Base-by-base conservation (phyloP, 768 basidiomycete species). In the Lactarius sanguifluus region DNA sequence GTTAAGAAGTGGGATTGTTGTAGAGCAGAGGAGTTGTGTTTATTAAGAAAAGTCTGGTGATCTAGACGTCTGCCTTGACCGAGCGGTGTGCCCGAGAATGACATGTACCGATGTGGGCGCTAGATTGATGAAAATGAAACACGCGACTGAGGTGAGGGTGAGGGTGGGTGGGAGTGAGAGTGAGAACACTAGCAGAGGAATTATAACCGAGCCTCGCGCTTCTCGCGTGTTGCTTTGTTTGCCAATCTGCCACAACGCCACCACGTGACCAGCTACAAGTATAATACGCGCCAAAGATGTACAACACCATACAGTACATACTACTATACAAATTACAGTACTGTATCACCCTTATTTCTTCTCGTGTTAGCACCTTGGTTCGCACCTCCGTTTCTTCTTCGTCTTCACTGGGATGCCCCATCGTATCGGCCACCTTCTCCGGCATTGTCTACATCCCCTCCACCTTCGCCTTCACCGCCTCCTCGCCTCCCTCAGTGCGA, bases 21-120 rank as follows among this genome's bases (percentile, higher is more conserved):
- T 74, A 64, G 77, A 59, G 58, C 15, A 38, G 77, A 80, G 60
- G 66, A 65, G 57, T 73, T 41, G 15, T 71, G 75, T 73, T 89
- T 90, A 67, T 86, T 87, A 76, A 91, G 85, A 74, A 93, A 92
- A 59, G 89, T 82, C 76, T 81, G 80, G 76, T 88, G 90, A 83
- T 91, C 90, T 75, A 92, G 85, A 80, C 91, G 87, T 83, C 90
- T 89, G 81, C 87, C 88, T 86, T 91, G 88, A 79, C 87, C 88
- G 71, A 92, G 79, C 64, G 91, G 89, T 76, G 91, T 92, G 77
- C 86, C 83, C 76, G 89, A 83, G 86, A 93, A 93, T 78, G 90
- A 92, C 91, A 93, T 93, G 83, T 81, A 82, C 52, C 59, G 58
- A 30, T 45, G 55, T 54, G 47, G 32, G 41, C 66, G 63, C 59